phyloP scores from a whole-genome alignment of 768 basidiomycete species.

The Boletus bicolor region DNA sequence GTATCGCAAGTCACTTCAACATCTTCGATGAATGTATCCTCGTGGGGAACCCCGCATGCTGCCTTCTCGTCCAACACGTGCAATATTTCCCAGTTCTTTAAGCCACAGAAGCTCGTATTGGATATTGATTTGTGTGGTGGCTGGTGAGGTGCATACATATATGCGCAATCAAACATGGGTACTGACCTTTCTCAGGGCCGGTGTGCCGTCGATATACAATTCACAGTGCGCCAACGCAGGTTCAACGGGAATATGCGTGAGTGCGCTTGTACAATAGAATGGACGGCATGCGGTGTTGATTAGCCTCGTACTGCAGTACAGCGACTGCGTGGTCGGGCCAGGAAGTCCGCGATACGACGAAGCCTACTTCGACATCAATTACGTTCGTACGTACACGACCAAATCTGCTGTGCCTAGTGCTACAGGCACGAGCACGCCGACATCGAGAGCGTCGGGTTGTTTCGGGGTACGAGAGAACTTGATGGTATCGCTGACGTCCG shows the following conservation, averaged over 20 bases:
- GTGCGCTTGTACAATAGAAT: conserved; percentile 9
- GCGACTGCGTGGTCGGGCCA: conserved; percentile 52
- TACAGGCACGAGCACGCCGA: background rate
- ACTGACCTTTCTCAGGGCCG: conserved; percentile 41
- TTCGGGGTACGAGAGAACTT: background rate
- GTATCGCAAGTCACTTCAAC: conserved; percentile 31
- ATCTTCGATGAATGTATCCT: conserved; percentile 36
- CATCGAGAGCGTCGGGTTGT: background rate
- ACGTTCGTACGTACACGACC: conserved; percentile 58
- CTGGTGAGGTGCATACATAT: conserved; percentile 34
- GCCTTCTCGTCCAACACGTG: conserved; percentile 39
- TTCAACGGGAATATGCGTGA: conserved; percentile 42
- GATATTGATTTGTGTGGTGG: conserved; percentile 56
- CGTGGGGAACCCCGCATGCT: conserved; percentile 47
- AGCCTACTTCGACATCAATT: conserved; percentile 67
- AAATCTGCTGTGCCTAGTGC: background rate
- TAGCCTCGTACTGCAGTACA: conserved; percentile 35
- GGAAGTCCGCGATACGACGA: conserved; percentile 52
- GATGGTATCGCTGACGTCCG: background rate
- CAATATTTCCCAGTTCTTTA: conserved; percentile 44
- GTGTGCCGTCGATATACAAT: conserved; percentile 40
- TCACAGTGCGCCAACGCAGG: conserved; percentile 39
- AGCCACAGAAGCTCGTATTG: conserved; percentile 49
- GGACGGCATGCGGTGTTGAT: background rate
- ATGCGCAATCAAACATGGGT: background rate